Evolutionary conservation across 371 early-diverging fungal species (phyloP).

Genomic region (Dinochytrium kinnereticum): DNA sequence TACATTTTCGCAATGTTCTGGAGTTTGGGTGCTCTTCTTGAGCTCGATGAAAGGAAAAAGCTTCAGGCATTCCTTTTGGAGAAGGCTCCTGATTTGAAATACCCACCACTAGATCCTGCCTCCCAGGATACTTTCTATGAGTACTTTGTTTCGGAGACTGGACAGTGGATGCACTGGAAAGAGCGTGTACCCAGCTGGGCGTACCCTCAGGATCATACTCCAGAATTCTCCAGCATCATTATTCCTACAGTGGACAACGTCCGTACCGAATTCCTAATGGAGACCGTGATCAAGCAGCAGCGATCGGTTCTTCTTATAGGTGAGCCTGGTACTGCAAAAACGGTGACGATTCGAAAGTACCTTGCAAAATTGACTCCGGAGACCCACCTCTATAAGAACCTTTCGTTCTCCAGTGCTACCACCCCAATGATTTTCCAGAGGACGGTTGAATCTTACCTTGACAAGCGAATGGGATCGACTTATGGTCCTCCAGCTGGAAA

Average conservation of each 20-base stretch:
- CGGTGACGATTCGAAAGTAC: constrained; percentile 63
- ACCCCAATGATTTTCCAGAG: constrained; percentile 69
- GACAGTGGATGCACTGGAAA: constrained; percentile 67
- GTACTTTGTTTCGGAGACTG: constrained; percentile 61
- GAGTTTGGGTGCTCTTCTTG: constrained; percentile 62
- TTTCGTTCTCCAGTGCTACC: constrained; percentile 66
- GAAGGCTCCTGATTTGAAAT: constrained; percentile 52
- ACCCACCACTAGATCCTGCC: constrained; percentile 58
- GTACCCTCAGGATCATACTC: constrained; percentile 60
- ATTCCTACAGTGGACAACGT: constrained; percentile 70
- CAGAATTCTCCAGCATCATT: constrained; percentile 67
- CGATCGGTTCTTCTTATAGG: constrained; percentile 66
- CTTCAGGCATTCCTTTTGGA: constrained; percentile 58
- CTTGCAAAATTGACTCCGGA: constrained; percentile 61
- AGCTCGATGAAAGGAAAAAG: constrained; percentile 65
- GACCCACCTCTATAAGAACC: constrained; percentile 58
- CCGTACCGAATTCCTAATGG: constrained; percentile 65
- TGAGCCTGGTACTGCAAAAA: constrained; percentile 70
- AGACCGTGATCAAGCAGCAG: constrained; percentile 57
- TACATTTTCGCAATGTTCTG: constrained; percentile 64
- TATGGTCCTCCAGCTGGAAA: constrained; percentile 71
- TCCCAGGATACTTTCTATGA: constrained; percentile 64
- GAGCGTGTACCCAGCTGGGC: constrained; percentile 59
- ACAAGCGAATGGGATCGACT: constrained; percentile 69
- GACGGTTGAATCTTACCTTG: constrained; percentile 64